These are phyloP conservation scores for Echites panduratus DNA, from an alignment of 257 asterid species.

Conservation along the genomic window DNA sequence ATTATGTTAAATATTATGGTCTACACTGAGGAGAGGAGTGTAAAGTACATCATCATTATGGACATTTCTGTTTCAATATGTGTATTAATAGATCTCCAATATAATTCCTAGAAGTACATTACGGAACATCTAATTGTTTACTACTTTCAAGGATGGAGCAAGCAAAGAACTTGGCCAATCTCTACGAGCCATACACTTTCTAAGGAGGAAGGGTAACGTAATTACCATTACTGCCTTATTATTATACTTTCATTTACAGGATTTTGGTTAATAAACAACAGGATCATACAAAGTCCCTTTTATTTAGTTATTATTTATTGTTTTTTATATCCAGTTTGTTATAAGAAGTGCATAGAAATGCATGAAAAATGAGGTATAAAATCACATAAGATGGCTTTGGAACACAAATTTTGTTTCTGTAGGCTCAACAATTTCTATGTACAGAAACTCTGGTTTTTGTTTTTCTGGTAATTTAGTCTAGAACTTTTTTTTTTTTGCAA, in stretches of 20 bases:
- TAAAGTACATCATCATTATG: neutral
- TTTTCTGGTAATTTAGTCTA: too few relatives aligned
- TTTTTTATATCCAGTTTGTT: neutral
- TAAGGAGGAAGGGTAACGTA: slow-evolving; percentile 74
- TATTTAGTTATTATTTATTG: neutral
- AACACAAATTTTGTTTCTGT: too few relatives aligned
- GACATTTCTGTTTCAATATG: neutral
- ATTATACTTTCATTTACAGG: neutral
- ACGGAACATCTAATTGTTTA: neutral
- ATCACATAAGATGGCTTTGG: too few relatives aligned
- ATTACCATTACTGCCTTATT: neutral
- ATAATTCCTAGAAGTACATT: neutral
- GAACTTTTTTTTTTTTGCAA: too few relatives aligned
- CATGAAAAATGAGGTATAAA: neutral
- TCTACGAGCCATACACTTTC: slow-evolving; percentile 84
- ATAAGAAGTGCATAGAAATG: too few relatives aligned
- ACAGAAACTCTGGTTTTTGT: too few relatives aligned
- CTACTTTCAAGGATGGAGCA: slow-evolving; percentile 39
- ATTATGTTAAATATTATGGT: neutral
- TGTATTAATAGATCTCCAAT: neutral
- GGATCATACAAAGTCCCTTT: neutral
- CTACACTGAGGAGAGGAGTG: neutral
- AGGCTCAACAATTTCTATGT: neutral
- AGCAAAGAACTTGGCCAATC: slow-evolving; percentile 72
- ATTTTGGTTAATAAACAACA: neutral